These are phyloP conservation scores for Phytopythium boreale DNA, from an alignment of 352 stramenopile genomes.

Conservation along the genomic window DNA sequence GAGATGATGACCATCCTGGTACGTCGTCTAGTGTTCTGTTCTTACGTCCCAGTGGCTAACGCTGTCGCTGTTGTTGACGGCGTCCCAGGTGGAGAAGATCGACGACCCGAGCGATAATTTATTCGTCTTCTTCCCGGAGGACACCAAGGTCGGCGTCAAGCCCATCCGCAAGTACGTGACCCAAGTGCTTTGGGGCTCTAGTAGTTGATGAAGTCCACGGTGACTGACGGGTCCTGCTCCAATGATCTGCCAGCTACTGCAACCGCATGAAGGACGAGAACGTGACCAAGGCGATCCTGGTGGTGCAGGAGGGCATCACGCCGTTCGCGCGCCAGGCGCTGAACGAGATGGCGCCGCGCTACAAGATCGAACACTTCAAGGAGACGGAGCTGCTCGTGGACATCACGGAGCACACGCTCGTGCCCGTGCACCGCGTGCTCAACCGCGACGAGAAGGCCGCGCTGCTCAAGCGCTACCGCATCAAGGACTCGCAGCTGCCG, in stretches of 20 bases:
- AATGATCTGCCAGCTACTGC: conserved; percentile 62
- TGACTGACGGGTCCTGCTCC: not conserved
- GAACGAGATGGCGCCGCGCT: conserved; percentile 91
- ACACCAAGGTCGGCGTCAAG: conserved; percentile 98
- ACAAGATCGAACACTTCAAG: conserved; percentile 97
- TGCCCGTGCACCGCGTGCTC: conserved; percentile 98
- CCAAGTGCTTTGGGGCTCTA: conserved; percentile 25
- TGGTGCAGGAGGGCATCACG: conserved; percentile 96
- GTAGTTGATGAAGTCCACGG: not conserved
- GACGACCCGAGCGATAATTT: conserved; percentile 93
- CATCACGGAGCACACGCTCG: conserved; percentile 99
- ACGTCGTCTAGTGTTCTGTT: not conserved
- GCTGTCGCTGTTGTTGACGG: not conserved
- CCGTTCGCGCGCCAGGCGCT: conserved; percentile 97
- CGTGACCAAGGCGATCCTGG: conserved; percentile 97
- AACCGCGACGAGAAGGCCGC: conserved; percentile 96
- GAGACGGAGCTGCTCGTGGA: conserved; percentile 99
- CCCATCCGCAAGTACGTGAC: conserved; percentile 90
- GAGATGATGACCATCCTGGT: conserved; percentile 97
- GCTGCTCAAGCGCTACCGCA: conserved; percentile 98
- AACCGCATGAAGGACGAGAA: conserved; percentile 98
- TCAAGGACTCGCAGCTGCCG: conserved; percentile 99
- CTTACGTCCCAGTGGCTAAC: not conserved
- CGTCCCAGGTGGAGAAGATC: conserved; percentile 70
- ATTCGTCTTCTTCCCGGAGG: conserved; percentile 99